Base-by-base conservation (phyloP, 2,329 filamentous ascomycete genomes). In the Fusarium nisikadoi region DNA sequence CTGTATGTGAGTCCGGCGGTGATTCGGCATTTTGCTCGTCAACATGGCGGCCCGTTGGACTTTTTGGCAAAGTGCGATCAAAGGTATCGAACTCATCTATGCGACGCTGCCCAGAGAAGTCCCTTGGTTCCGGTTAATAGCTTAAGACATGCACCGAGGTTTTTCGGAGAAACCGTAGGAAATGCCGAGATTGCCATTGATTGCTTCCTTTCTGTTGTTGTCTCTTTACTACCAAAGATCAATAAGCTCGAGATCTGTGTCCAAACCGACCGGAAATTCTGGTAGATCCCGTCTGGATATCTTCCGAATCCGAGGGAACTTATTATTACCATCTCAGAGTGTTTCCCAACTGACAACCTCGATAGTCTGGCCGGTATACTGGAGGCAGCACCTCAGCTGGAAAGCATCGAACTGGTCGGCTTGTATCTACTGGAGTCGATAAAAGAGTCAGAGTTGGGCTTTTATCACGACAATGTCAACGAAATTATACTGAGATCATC, bases 251-350 rank as follows among this genome's bases (percentile, higher is more conserved):
- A 62, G 6, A 14, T 54, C 12, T 20, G 10, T 13, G 4, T 43
- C 2, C 7, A 27, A 0, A 10, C 6, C 4, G 6, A 27, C 3
- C 13, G 19, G n/a, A 11, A 6, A 0, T 39, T 53, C 23, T 35
- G 5, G 19, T 25, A n/a, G 23, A 53, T 13, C 13, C 27, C 6
- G 8, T 8, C 39, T 6, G 46, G 20, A 13, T 33, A 19, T 12
- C 8, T 64, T 16, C 23, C 10, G 2, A 43, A 19, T 35, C 10
- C 63, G 9, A 25, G 14, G 4, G 5, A 56, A 3, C 46, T 65
- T 0, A 29, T 5, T 11, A 39, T 55, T 11, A 45, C 10, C 16
- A 12, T 14, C 3, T 3, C 25, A 25, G 1, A 5, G 6, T 5
- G 10, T 25, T 25, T 43, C 16, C 16, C n/a, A 5, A 7, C 4